Conservation (phyloP, 2,329 filamentous ascomycete genomes). For the Calonectria honghensis region DNA sequence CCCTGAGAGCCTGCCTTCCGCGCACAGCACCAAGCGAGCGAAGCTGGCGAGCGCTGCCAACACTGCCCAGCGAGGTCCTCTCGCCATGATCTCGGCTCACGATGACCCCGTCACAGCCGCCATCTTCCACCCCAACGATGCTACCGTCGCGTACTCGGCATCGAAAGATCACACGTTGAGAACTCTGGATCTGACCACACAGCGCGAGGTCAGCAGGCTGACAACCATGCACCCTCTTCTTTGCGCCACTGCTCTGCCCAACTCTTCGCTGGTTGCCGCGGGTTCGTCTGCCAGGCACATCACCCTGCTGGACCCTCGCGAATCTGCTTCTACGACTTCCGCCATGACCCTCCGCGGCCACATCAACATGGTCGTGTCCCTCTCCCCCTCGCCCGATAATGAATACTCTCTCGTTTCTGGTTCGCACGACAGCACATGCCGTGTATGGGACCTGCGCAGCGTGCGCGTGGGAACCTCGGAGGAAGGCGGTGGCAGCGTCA, state of each 20-base stretch:
- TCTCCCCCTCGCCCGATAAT: constrained; percentile 75
- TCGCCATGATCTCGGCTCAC: constrained; percentile 84
- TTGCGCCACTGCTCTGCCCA: constrained; percentile 83
- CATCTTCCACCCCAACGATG: constrained; percentile 89
- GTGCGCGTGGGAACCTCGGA: constrained; percentile 75
- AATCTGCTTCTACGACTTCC: constrained; percentile 82
- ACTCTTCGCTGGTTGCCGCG: constrained; percentile 78
- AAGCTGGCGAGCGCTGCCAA: constrained; percentile 72
- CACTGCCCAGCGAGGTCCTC: constrained; percentile 84
- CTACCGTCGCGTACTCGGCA: constrained; percentile 92
- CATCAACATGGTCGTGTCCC: constrained; percentile 79
- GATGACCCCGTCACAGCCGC: constrained; percentile 84
- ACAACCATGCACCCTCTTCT: constrained; percentile 90
- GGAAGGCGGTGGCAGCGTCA: constrained; percentile 77
- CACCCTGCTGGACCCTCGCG: constrained; percentile 93
- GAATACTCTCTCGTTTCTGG: constrained; percentile 90
- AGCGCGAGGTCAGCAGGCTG: constrained; percentile 85
- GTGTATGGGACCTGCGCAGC: constrained; percentile 93
- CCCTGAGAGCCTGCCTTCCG: constrained; percentile 79
- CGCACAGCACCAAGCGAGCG: constrained; percentile 83
- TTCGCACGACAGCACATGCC: constrained; percentile 93
- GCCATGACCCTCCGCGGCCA: constrained; percentile 96
- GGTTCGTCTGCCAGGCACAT: constrained; percentile 92
- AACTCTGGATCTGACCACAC: constrained; percentile 93
- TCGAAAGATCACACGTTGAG: constrained; percentile 94